Percentiles rank a stretch among this genome's conserved stretches.
Evolutionary conservation across 495 filamentous ascomycete genomes (phyloP).

Genomic region (Lasiosphaeria ovina): DNA sequence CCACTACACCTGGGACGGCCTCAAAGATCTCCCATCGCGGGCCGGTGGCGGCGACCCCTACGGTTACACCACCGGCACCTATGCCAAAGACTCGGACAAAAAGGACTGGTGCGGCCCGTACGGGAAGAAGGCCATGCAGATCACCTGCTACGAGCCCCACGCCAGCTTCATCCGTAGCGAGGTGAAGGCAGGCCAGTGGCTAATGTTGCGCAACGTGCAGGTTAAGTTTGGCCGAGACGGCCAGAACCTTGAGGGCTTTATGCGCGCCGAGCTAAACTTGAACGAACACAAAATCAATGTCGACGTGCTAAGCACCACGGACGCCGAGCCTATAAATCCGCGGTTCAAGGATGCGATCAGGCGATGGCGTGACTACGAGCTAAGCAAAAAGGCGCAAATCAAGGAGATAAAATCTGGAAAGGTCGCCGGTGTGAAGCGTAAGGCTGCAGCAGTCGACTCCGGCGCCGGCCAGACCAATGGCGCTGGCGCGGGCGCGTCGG

Average conservation of each 20-base stretch:
- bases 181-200: constrained; percentile 57
- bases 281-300: constrained; percentile 56
- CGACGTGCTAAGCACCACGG: constrained; percentile 25
- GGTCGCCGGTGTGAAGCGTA: constrained; percentile 29
- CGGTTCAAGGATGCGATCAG: constrained; percentile 59
- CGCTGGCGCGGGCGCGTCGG: background rate
- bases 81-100: background rate
- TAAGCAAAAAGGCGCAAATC: constrained; percentile 49
- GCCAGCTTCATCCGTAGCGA: constrained; percentile 53
- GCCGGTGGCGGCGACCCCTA: constrained; percentile 32
- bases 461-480: background rate
- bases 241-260: constrained; percentile 64
- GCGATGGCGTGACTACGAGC: constrained; percentile 62
- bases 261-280: constrained; percentile 59
- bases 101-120: constrained; percentile 69
- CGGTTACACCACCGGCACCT: constrained; percentile 26
- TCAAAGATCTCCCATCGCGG: constrained; percentile 27
- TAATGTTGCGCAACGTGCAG: constrained; percentile 69
- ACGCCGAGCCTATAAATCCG: constrained; percentile 44
- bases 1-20: constrained; percentile 50
- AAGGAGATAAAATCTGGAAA: constrained; percentile 32
- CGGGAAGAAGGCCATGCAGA: constrained; percentile 68
- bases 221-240: constrained; percentile 56
- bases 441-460: background rate
- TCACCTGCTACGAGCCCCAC: constrained; percentile 72